phyloP scores from a whole-genome alignment of 169 alveolate genomes.

The Amoebophrya sp. region DNA sequence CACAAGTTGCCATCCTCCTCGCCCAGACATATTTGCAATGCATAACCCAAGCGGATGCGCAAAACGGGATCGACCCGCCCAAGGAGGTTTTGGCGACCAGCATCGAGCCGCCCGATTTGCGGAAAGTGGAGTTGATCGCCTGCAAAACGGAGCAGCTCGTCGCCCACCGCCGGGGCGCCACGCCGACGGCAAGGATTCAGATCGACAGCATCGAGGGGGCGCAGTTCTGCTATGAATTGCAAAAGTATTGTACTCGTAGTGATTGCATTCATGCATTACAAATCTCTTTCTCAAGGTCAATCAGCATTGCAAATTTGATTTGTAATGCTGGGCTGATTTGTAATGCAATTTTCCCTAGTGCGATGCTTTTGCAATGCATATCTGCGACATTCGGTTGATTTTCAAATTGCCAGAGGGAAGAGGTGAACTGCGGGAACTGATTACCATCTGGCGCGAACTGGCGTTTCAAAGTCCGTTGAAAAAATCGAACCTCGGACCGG shows the following conservation, averaged over 20 bases:
- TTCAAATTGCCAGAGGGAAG: neutral
- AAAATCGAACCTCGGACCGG: neutral
- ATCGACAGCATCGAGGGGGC: neutral
- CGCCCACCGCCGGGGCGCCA: too few relatives aligned
- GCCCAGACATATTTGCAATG: too few relatives aligned
- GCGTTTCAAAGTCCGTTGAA: neutral
- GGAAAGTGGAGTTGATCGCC: neutral
- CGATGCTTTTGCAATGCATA: too few relatives aligned
- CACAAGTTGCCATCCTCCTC: too few relatives aligned
- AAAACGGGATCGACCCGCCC: neutral
- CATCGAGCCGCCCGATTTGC: neutral
- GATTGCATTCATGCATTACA: too few relatives aligned
- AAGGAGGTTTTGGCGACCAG: neutral
- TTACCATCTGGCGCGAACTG: neutral
- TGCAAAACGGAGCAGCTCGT: neutral
- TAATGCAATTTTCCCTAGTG: too few relatives aligned
- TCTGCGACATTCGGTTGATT: neutral
- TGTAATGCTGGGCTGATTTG: too few relatives aligned
- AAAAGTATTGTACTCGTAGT: too few relatives aligned
- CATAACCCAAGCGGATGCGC: too few relatives aligned
- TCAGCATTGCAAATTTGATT: too few relatives aligned
- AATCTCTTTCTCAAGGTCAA: too few relatives aligned
- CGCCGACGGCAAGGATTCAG: neutral
- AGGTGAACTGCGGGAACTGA: neutral
- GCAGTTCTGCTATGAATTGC: too few relatives aligned